Evolutionary conservation across 176 grass and related monocot genomes (phyloP).

Genomic region (Oryza glaberrima): DNA sequence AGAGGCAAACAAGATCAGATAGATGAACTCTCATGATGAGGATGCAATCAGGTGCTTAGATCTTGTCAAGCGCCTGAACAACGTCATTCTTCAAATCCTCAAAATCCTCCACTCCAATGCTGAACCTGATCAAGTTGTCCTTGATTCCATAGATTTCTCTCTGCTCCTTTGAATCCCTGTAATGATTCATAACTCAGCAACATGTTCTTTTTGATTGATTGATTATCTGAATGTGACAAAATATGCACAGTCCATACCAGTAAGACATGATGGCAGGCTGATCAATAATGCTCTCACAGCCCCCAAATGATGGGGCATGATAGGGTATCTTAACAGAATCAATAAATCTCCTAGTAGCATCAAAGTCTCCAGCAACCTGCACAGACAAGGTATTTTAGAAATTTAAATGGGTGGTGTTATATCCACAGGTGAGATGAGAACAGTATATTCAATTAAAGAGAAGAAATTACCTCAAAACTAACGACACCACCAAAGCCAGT

Average conservation of each 20-base stretch:
- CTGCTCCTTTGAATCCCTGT: constrained; percentile 87
- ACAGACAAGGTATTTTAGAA: not conserved
- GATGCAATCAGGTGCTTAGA: constrained; percentile 52
- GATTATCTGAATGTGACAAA: not conserved
- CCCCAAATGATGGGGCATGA: constrained; percentile 92
- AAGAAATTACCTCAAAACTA: constrained; percentile 83
- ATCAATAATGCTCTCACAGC: constrained; percentile 94
- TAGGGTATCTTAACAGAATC: constrained; percentile 98
- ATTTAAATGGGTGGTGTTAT: not conserved
- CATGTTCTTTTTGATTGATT: not conserved
- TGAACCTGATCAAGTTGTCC: constrained; percentile 98
- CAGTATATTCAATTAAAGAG: not conserved
- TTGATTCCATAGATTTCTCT: constrained; percentile 90
- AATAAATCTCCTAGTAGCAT: constrained; percentile 77
- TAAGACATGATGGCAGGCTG: constrained; percentile 99
- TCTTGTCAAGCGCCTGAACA: constrained; percentile 77
- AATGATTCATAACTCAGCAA: constrained; percentile 1
- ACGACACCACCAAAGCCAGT: constrained; percentile 99
- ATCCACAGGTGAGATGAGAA: not conserved
- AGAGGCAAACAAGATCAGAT: constrained; percentile 27
- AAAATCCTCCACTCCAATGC: constrained; percentile 92
- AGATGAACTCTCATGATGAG: not conserved
- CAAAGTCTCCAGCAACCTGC: constrained; percentile 80
- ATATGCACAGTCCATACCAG: constrained; percentile 56
- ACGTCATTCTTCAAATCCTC: constrained; percentile 91